Evolutionary conservation across 192 early-diverging fungal species (phyloP).

Genomic region (Coemansia sp.): DNA sequence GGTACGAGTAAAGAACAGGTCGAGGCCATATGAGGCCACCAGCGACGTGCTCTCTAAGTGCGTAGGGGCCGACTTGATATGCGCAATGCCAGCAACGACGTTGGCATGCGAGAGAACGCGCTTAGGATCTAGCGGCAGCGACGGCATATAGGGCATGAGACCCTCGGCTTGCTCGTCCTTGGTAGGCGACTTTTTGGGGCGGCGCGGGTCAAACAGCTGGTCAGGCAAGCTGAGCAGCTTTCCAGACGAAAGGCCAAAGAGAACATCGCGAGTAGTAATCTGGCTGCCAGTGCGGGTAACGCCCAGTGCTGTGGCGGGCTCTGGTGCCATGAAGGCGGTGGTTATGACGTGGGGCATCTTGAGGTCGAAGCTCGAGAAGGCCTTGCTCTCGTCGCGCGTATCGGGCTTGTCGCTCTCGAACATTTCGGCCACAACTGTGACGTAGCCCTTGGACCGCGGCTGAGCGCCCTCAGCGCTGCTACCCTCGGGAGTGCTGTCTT

Average conservation of each 20-base stretch:
- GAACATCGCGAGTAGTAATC: slow-evolving; percentile 83
- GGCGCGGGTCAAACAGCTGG: slow-evolving; percentile 81
- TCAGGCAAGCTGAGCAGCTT: slow-evolving; percentile 50
- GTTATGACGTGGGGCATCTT: slow-evolving; percentile 72
- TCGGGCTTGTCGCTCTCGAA: slow-evolving; percentile 78
- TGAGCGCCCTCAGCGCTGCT: slow-evolving; percentile 14
- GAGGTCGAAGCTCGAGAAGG: slow-evolving; percentile 75
- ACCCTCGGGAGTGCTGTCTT: slow-evolving; percentile 59
- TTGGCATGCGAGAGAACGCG: slow-evolving; percentile 76
- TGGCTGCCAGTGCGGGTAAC: slow-evolving; percentile 83
- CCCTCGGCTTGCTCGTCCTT: slow-evolving; percentile 89
- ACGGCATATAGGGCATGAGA: slow-evolving; percentile 74
- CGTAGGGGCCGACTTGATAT: slow-evolving; percentile 76
- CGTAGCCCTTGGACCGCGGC: slow-evolving; percentile 65
- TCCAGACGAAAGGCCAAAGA: slow-evolving; percentile 59
- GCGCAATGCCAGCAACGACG: slow-evolving; percentile 65
- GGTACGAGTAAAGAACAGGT: slow-evolving; percentile 84
- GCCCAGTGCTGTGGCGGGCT: slow-evolving; percentile 76
- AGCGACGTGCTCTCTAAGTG: slow-evolving; percentile 93
- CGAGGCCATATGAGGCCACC: slow-evolving; percentile 85
- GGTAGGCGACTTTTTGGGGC: slow-evolving; percentile 67
- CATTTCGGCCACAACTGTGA: slow-evolving; percentile 83
- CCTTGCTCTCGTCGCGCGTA: slow-evolving; percentile 70
- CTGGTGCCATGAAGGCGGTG: slow-evolving; percentile 77
- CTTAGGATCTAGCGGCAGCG: slow-evolving; percentile 73